These are phyloP conservation scores for Yueomyces sinensis DNA, from an alignment of 805 yeast genomes.

Conservation along the genomic window DNA sequence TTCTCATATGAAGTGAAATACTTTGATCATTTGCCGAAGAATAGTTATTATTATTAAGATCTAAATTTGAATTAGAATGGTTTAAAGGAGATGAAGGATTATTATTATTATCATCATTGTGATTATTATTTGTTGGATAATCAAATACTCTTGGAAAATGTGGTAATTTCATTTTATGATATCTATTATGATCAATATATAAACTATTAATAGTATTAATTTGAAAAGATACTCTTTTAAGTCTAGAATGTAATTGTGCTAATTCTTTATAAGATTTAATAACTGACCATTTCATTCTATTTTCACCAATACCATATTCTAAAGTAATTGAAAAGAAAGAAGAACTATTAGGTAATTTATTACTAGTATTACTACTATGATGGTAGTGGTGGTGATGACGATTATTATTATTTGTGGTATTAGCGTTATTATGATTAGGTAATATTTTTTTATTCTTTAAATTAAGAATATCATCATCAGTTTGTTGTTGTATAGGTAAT, in stretches of 20 bases:
- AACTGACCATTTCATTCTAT: conserved; percentile 69
- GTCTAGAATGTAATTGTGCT: conserved; percentile 51
- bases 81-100: not conserved
- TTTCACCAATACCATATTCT: conserved; percentile 82
- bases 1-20: conserved; percentile 21
- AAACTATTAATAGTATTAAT: conserved; percentile 22
- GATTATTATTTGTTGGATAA: not conserved
- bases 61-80: not conserved
- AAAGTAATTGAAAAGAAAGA: conserved; percentile 46
- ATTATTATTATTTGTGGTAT: not conserved
- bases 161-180: conserved; percentile 16
- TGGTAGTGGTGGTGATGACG: not conserved
- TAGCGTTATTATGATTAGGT: not conserved
- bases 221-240: conserved; percentile 42
- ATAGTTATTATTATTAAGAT: too few species aligned
- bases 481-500: too few species aligned
- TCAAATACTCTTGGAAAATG: conserved; percentile 19
- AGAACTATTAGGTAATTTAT: not conserved
- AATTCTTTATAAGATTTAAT: conserved; percentile 62
- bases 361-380: not conserved
- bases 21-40: conserved; percentile 4
- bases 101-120: not conserved
- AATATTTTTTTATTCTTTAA: not conserved
- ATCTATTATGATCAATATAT: conserved; percentile 16
- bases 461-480: conserved; percentile 1